Percentiles rank a stretch among this genome's conserved stretches.
Conservation (phyloP, 148 eudicot species). For the Arctostaphylos glauca region DNA sequence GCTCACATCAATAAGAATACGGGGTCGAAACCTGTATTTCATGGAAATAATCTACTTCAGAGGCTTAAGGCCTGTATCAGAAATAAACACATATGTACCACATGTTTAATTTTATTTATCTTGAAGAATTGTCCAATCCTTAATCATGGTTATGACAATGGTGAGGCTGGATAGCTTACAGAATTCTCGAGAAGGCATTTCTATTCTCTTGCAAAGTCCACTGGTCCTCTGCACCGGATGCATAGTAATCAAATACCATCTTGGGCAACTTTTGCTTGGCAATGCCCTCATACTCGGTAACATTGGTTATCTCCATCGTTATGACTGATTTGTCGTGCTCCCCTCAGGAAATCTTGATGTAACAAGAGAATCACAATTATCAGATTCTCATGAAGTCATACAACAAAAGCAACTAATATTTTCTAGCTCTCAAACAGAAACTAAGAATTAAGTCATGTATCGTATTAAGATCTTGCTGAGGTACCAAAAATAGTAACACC, state of each 20-base stretch:
- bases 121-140: neutral
- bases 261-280: conserved; percentile 95
- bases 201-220: conserved; percentile 95
- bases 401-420: neutral
- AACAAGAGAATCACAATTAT: conserved; percentile 3
- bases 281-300: conserved; percentile 81
- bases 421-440: neutral
- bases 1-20: conserved; percentile 91
- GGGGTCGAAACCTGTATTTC: conserved; percentile 83
- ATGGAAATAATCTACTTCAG: neutral
- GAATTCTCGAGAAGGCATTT: conserved; percentile 90
- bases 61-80: neutral
- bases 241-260: conserved; percentile 94
- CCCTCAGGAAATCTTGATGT: conserved; percentile 20
- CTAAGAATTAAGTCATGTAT: neutral
- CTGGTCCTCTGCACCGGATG: conserved; percentile 98
- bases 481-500: neutral
- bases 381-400: neutral
- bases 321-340: neutral
- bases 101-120: neutral
- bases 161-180: conserved; percentile 40
- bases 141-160: neutral
- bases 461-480: neutral
- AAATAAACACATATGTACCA: neutral
- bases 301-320: conserved; percentile 81